Evolutionary conservation across 352 stramenopile species (phyloP).

Genomic region (Pythium monospermum): DNA sequence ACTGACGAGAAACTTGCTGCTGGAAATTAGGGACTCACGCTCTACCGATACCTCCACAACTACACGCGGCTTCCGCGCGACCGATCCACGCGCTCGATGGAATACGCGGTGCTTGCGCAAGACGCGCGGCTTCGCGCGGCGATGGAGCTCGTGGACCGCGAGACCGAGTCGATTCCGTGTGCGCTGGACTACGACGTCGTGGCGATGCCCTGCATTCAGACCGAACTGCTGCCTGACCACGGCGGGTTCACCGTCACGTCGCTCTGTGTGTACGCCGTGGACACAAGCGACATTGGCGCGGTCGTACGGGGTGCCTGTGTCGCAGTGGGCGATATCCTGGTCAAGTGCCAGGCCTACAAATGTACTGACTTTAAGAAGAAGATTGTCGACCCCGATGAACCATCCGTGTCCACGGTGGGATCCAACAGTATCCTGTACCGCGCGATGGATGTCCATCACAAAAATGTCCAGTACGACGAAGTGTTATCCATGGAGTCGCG

Average conservation of each 20-base stretch:
- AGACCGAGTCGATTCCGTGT: not conserved
- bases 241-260: conserved; percentile 12
- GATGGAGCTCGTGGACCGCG: not conserved
- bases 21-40: not conserved
- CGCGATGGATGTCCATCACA: conserved; percentile 8
- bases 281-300: conserved; percentile 21
- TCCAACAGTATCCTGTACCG: conserved; percentile 13
- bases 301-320: conserved; percentile 21
- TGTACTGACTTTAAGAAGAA: conserved; percentile 12
- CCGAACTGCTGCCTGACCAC: conserved; percentile 1
- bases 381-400: conserved; percentile 6
- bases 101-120: conserved; percentile 2
- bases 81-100: conserved; percentile 3
- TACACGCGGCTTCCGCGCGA: not conserved
- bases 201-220: not conserved
- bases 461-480: conserved; percentile 1
- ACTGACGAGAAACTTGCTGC: not conserved
- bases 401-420: not conserved
- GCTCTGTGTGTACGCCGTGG: conserved; percentile 29
- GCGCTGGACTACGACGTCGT: not conserved
- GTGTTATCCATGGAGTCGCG: conserved; percentile 24
- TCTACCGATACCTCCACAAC: not conserved
- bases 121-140: not conserved
- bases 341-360: conserved; percentile 23
- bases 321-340: conserved; percentile 21